A percentile compares a stretch with the other conserved stretches of the same genome.
phyloP scores from a whole-genome alignment of 106 monocot genomes.

The Phalaenopsis aphrodite region DNA sequence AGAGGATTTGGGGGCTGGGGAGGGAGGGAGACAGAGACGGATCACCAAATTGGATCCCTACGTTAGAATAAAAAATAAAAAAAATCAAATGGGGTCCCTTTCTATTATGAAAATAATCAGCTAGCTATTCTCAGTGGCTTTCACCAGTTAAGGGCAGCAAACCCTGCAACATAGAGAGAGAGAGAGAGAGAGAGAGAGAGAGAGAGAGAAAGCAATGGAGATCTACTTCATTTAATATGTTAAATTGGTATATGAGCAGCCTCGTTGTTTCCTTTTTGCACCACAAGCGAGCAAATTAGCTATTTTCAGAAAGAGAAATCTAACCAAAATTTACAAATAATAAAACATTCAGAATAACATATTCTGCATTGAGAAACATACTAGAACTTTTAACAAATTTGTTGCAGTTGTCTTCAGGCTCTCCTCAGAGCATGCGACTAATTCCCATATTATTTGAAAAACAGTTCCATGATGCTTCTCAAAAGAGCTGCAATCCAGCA shows the following conservation, averaged over 20 bases:
- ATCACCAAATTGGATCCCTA: too few species aligned
- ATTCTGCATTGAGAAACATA: conserved; percentile 25
- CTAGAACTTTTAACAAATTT: conserved; percentile 81
- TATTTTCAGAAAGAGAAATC: background rate
- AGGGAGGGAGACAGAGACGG: too few species aligned
- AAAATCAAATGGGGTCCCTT: too few species aligned
- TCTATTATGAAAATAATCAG: too few species aligned
- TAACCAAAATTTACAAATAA: background rate
- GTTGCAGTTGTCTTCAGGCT: conserved; percentile 78
- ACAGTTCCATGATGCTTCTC: conserved; percentile 76
- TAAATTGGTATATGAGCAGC: background rate
- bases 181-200: background rate
- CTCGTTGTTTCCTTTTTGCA: background rate
- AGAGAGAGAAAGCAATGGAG: background rate
- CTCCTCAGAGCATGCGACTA: conserved; percentile 85
- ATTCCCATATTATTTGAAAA: conserved; percentile 92
- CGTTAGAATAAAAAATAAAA: too few species aligned
- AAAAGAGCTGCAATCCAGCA: conserved; percentile 55
- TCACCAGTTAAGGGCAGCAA: too few species aligned
- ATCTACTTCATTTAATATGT: background rate
- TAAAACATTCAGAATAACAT: background rate
- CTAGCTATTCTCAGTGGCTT: too few species aligned
- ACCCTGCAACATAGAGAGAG: too few species aligned
- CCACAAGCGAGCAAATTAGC: background rate
- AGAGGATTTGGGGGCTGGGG: background rate